These are phyloP conservation scores for Jacaranda copaia DNA, from an alignment of 257 asterid genomes.

Conservation along the genomic window DNA sequence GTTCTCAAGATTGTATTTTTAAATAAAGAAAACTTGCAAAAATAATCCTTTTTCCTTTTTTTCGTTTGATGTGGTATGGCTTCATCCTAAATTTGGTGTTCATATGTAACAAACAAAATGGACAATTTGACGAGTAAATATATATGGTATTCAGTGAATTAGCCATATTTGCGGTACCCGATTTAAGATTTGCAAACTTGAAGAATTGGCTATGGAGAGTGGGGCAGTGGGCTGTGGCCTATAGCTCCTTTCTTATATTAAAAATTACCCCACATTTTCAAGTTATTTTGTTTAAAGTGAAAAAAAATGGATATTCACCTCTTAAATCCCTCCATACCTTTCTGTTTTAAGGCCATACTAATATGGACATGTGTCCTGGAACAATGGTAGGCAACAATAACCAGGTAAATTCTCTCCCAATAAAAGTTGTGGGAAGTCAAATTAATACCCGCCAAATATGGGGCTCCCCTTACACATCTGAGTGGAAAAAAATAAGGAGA, in stretches of 20 bases:
- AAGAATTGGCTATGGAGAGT: background rate
- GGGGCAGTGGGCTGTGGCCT: background rate
- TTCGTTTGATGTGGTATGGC: background rate
- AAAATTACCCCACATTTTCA: background rate
- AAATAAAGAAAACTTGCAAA: background rate
- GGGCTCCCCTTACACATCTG: constrained; percentile 51
- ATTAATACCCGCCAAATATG: constrained; percentile 59
- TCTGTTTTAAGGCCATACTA: constrained; percentile 26
- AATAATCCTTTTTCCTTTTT: background rate
- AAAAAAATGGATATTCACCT: constrained; percentile 23
- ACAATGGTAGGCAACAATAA: constrained; percentile 29
- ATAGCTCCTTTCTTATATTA: background rate
- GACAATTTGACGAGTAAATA: background rate
- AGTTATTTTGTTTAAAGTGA: background rate
- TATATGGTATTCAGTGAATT: background rate
- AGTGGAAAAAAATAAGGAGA: constrained; percentile 29
- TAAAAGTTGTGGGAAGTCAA: constrained; percentile 37
- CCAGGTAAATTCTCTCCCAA: constrained; percentile 36
- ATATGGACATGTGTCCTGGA: constrained; percentile 41
- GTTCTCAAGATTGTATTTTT: background rate
- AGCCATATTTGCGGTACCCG: background rate
- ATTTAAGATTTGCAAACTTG: background rate
- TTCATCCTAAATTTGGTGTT: background rate
- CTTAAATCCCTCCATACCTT: constrained; percentile 26
- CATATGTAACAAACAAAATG: background rate